phyloP scores from a whole-genome alignment of 371 early-diverging fungal genomes.

The Mortierella sp. region DNA sequence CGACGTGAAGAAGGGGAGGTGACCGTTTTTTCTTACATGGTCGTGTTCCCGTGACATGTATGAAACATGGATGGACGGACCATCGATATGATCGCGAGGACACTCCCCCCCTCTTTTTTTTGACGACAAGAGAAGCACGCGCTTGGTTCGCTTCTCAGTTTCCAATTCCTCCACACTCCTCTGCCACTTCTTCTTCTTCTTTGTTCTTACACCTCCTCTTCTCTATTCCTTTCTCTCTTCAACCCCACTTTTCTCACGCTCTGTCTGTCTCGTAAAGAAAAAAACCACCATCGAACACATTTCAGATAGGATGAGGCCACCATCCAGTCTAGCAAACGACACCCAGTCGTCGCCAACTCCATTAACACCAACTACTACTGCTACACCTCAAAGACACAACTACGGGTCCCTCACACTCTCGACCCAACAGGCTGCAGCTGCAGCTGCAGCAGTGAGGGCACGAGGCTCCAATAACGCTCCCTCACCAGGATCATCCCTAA shows the following conservation, averaged over 20 bases:
- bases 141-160: not conserved
- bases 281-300: not conserved
- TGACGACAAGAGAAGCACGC: not conserved
- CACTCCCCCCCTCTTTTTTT: constrained; percentile 3
- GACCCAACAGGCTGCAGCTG: not conserved
- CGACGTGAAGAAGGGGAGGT: not conserved
- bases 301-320: constrained; percentile 3
- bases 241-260: not conserved
- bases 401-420: constrained; percentile 25
- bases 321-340: not conserved
- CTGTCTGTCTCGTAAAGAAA: not conserved
- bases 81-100: not conserved
- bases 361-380: not conserved
- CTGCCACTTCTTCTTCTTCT: not conserved
- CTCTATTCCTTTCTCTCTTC: not conserved
- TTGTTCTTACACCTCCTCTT: not conserved
- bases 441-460: not conserved
- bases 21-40: not conserved
- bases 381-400: not conserved
- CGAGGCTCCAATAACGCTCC: not conserved
- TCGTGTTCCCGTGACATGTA: not conserved
- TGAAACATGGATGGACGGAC: not conserved
- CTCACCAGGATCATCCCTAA: not conserved
- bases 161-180: not conserved
- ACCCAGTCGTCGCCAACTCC: not conserved